Conservation (phyloP, 2,329 filamentous ascomycete species). For the Furcasterigmium furcatum region DNA sequence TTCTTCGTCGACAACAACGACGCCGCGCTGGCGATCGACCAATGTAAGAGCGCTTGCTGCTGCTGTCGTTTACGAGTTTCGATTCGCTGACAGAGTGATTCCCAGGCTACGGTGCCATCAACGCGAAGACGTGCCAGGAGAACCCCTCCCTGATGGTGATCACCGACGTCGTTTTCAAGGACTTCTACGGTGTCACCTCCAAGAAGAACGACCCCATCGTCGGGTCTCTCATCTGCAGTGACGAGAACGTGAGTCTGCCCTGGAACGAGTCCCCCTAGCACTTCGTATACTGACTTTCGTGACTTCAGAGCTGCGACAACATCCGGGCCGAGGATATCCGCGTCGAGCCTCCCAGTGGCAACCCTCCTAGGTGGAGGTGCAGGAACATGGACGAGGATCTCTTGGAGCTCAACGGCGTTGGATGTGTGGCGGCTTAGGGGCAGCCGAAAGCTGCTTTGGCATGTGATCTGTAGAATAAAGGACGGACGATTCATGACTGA, state of each 20-base stretch:
- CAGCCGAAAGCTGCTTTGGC: too few species aligned
- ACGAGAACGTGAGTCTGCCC: constrained; percentile 2
- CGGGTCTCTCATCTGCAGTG: constrained; percentile 12
- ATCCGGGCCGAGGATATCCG: constrained; percentile 10
- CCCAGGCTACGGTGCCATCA: constrained; percentile 1
- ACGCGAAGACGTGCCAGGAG: not conserved
- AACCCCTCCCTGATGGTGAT: constrained; percentile 10
- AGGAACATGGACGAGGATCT: constrained; percentile 9
- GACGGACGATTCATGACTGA: too few species aligned
- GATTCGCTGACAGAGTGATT: constrained; percentile 8
- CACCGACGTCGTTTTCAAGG: constrained; percentile 13
- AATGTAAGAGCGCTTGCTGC: constrained; percentile 10
- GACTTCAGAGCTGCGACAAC: constrained; percentile 10
- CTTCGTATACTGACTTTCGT: too few species aligned
- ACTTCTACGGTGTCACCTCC: constrained; percentile 10
- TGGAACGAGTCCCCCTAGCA: not conserved
- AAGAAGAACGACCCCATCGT: constrained; percentile 11
- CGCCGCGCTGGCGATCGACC: constrained; percentile 23
- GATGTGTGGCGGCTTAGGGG: not conserved
- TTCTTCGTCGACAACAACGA: constrained; percentile 61
- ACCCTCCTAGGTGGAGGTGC: constrained; percentile 9
- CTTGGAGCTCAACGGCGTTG: constrained; percentile 9
- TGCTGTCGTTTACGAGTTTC: too few species aligned
- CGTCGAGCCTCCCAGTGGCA: constrained; percentile 10
- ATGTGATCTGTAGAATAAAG: too few species aligned